Evolutionary conservation across 108 stramenopile genomes (phyloP).

Genomic region (Fragilaria radians): DNA sequence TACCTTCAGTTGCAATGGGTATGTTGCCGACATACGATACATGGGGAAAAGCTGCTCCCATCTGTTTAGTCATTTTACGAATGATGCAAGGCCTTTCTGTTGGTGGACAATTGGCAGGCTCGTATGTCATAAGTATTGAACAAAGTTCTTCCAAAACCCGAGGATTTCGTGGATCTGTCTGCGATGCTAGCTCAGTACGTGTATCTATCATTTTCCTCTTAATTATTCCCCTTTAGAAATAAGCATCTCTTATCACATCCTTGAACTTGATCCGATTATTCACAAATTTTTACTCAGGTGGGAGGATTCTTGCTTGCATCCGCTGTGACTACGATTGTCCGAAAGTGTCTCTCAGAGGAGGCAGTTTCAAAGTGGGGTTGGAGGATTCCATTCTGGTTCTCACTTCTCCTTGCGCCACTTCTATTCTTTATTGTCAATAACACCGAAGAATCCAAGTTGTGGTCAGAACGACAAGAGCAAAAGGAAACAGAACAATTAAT

Average conservation of each 20-base stretch:
- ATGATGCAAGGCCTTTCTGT: constrained; percentile 84
- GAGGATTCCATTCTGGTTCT: constrained; percentile 69
- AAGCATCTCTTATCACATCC: not conserved
- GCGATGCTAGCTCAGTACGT: constrained; percentile 65
- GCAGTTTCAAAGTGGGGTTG: constrained; percentile 69
- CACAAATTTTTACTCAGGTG: constrained; percentile 38
- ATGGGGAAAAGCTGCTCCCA: constrained; percentile 52
- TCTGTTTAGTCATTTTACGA: constrained; percentile 56
- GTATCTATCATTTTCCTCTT: not conserved
- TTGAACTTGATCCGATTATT: too few relatives aligned
- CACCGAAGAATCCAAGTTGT: constrained; percentile 53
- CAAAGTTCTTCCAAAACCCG: constrained; percentile 39
- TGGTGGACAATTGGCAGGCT: constrained; percentile 75
- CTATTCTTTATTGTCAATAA: constrained; percentile 43
- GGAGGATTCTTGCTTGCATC: constrained; percentile 63
- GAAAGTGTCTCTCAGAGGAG: constrained; percentile 47
- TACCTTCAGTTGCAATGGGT: constrained; percentile 83
- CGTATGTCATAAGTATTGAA: constrained; percentile 63
- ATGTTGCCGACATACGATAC: constrained; percentile 67
- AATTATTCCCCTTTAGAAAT: not conserved
- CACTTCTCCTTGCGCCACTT: constrained; percentile 44
- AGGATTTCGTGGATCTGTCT: constrained; percentile 57
- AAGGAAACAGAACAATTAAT: constrained; percentile 37
- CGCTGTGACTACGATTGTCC: constrained; percentile 40
- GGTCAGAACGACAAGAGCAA: constrained; percentile 39